These are phyloP conservation scores for Astathelohania contejeani DNA, from an alignment of 371 early-diverging fungal genomes.

Conservation along the genomic window DNA sequence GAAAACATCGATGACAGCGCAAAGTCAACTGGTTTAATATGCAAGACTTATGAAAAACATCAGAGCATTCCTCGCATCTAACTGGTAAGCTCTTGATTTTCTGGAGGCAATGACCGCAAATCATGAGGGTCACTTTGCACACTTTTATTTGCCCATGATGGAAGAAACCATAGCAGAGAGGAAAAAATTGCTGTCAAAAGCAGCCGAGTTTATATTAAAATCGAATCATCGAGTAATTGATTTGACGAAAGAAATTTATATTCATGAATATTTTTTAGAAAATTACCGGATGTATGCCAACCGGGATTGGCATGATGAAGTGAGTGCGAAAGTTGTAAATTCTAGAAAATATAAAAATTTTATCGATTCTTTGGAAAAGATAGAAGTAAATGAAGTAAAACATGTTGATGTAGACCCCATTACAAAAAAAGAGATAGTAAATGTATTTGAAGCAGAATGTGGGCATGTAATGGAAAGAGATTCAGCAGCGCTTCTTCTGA, in stretches of 20 bases:
- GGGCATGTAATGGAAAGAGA: slow-evolving; percentile 45
- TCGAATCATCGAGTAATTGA: too few relatives aligned
- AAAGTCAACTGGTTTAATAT: neutral
- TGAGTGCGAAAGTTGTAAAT: slow-evolving; percentile 2
- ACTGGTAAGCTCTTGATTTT: neutral
- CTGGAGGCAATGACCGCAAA: neutral
- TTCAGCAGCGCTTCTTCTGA: slow-evolving; percentile 14
- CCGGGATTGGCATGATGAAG: neutral
- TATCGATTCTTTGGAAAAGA: slow-evolving; percentile 3
- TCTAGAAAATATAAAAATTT: slow-evolving; percentile 10
- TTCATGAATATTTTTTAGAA: too few relatives aligned
- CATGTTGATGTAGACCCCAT: slow-evolving; percentile 32
- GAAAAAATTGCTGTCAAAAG: too few relatives aligned
- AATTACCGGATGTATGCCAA: too few relatives aligned
- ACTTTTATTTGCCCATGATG: neutral
- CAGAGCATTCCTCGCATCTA: neutral
- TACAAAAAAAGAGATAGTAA: slow-evolving; percentile 36
- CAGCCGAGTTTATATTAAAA: too few relatives aligned
- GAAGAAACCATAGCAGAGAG: neutral
- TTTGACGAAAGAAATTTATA: too few relatives aligned
- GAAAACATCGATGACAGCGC: neutral
- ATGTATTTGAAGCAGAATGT: slow-evolving; percentile 30
- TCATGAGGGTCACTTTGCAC: neutral
- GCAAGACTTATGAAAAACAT: neutral
- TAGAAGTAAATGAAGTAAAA: slow-evolving; percentile 17